Percentiles rank a stretch among this genome's conserved stretches.
These are phyloP conservation scores for Chlorella sp. DNA, from an alignment of 139 green algal species.

Conservation along the genomic window DNA sequence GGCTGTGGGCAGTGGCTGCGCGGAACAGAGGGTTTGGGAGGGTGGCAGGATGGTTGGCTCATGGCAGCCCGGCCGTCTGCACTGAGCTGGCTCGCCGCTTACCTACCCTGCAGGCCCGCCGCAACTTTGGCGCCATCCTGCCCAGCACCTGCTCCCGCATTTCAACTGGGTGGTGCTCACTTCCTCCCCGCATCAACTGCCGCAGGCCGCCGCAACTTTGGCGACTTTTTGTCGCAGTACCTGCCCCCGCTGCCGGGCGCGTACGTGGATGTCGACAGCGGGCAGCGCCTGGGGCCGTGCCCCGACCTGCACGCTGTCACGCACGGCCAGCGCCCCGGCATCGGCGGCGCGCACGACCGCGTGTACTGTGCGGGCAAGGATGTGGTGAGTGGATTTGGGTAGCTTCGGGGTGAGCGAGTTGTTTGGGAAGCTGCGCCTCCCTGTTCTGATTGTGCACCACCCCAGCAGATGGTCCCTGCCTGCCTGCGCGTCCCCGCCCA, in stretches of 20 bases:
- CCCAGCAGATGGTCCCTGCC: no score
- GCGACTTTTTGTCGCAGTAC: conserved; percentile 79
- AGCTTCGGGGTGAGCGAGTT: no score
- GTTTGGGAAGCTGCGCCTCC: no score
- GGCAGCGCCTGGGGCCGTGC: conserved; percentile 53
- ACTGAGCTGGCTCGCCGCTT: no score
- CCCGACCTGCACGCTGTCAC: conserved; percentile 72
- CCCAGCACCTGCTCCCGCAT: no score
- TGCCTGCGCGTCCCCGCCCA: no score
- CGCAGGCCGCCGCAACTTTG: conserved; percentile 69
- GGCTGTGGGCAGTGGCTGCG: no score
- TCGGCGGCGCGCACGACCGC: conserved; percentile 58
- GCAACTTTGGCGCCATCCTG: no score
- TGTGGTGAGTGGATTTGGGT: conserved; percentile 25
- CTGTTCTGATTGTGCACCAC: no score
- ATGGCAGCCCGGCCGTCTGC: background rate
- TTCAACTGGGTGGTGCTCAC: background rate
- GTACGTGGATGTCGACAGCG: conserved; percentile 62
- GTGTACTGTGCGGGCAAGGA: conserved; percentile 83
- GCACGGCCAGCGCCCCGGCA: conserved; percentile 73
- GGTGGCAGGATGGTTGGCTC: background rate
- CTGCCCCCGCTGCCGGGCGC: conserved; percentile 50
- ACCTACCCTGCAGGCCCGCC: no score
- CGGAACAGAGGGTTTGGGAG: no score
- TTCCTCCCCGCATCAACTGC: background rate